Conservation (phyloP, 1,139 yeast genomes). For the Yamadazyma pseudoaaseri region DNA sequence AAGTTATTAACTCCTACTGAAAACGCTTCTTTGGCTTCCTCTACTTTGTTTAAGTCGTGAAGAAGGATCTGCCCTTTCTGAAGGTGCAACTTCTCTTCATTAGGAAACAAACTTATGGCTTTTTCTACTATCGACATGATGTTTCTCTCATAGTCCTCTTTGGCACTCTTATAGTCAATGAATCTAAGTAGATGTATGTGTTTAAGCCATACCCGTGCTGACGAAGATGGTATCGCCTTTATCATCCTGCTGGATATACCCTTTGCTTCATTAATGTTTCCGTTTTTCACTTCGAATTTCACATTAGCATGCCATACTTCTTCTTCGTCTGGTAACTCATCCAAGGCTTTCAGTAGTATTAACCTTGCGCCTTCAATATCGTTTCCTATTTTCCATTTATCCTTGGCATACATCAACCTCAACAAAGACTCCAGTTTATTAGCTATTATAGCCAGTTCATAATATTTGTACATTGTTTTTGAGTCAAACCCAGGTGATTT, state of each 20-base stretch:
- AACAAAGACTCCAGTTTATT: conserved; percentile 53
- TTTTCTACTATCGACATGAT: conserved; percentile 42
- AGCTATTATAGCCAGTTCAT: conserved; percentile 48
- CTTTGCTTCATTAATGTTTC: conserved; percentile 38
- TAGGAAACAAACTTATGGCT: conserved; percentile 49
- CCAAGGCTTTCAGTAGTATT: conserved; percentile 50
- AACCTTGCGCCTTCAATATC: conserved; percentile 53
- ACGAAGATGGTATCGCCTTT: conserved; percentile 26
- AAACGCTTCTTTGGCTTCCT: conserved; percentile 49
- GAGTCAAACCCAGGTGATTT: conserved; percentile 6
- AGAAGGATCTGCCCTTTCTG: conserved; percentile 57
- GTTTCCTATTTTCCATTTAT: conserved; percentile 50
- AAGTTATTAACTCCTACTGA: conserved; percentile 49
- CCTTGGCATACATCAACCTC: conserved; percentile 72
- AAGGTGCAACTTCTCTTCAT: conserved; percentile 49
- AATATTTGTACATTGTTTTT: conserved; percentile 42
- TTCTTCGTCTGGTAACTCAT: conserved; percentile 40
- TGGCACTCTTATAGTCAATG: conserved; percentile 8
- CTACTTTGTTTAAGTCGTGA: conserved; percentile 20
- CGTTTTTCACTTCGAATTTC: conserved; percentile 53
- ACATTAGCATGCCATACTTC: conserved; percentile 71
- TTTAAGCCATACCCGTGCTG: conserved; percentile 61
- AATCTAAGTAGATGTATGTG: conserved; percentile 56
- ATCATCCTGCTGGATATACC: conserved; percentile 43
- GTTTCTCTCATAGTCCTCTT: conserved; percentile 10